Base-by-base conservation (phyloP, 169 alveolate genomes). In the Plasmodium adleri region DNA sequence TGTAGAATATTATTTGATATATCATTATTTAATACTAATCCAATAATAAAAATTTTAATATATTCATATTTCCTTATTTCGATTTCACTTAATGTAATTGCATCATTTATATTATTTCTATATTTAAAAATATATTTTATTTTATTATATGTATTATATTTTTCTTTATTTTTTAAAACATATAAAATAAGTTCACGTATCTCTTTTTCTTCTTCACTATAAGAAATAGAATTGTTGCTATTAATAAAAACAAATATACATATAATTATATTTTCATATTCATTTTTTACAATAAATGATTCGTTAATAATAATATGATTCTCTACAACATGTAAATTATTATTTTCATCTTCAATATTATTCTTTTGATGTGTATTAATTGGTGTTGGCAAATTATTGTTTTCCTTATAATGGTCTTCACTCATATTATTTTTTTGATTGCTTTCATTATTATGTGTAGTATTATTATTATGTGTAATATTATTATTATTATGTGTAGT, bases 71-170 rank as follows among this genome's bases (percentile, higher is more conserved):
- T 83, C 22, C 91, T 59, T 20, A 83, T 63, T 56, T 83, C 72
- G 9, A 83, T 70, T 39, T 83, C 91, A 52, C 86, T 83, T 59
- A 71, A 28, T 3, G 91, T 83, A 54, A 63, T 83, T 24, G 86
- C 91, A 50, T 83, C 91, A 62, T 28, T 83, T 43, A 83, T 83
- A 59, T 43, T 83, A 47, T 83, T 83, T 83, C 91, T 32, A 43
- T 83, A 83, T 58, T 83, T 83, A 32, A 70, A 71, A 13, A 39
- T 12, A 52, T 70, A 83, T 28, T 83, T 83, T 0, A 13, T 39
- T 58, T 59, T 10, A 32, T 70, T 64, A n/a, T 58, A 39, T 56
- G 63, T 17, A 58, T 12, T 17, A 13, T 43, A 58, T 17, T 13
- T 50, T 71, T 83, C 91, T 45, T 83, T 83, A 22, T 8, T 60